phyloP scores from a whole-genome alignment of 2,329 filamentous ascomycete species.

The Leptosphaerulina australis region DNA sequence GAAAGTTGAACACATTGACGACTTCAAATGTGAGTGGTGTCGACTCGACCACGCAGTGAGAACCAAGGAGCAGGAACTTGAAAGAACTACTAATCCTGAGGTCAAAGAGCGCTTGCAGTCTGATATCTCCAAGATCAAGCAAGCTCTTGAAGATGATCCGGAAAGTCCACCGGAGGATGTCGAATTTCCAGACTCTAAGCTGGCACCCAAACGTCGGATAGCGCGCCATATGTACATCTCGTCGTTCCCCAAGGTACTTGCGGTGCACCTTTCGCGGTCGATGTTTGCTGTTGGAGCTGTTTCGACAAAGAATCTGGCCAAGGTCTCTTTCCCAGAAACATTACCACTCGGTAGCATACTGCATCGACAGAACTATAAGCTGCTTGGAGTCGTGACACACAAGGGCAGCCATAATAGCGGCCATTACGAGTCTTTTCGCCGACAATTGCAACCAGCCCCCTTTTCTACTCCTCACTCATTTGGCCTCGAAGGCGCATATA shows the following conservation, averaged over 20 bases:
- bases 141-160: slow-evolving; percentile 78
- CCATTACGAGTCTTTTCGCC: slow-evolving; percentile 94
- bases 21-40: slow-evolving; percentile 95
- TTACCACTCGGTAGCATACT: slow-evolving; percentile 81
- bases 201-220: slow-evolving; percentile 82
- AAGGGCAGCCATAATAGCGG: slow-evolving; percentile 95
- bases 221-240: slow-evolving; percentile 87
- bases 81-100: slow-evolving; percentile 43
- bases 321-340: slow-evolving; percentile 89
- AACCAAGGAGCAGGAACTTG: slow-evolving; percentile 65
- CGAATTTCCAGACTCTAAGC: slow-evolving; percentile 72
- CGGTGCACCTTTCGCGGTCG: slow-evolving; percentile 89
- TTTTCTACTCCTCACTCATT: slow-evolving; percentile 84
- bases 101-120: slow-evolving; percentile 58
- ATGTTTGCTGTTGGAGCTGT: slow-evolving; percentile 80
- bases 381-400: slow-evolving; percentile 88
- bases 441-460: slow-evolving; percentile 78
- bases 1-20: slow-evolving; percentile 94
- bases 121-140: slow-evolving; percentile 69
- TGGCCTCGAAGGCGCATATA: slow-evolving; percentile 75
- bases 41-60: slow-evolving; percentile 79
- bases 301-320: slow-evolving; percentile 92
- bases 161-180: slow-evolving; percentile 77
- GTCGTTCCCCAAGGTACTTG: slow-evolving; percentile 84
- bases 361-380: slow-evolving; percentile 77